A percentile compares a stretch with the other conserved stretches of the same genome.
These are phyloP conservation scores for Prunus mongolica DNA, from an alignment of 306 rosid species.

Conservation along the genomic window DNA sequence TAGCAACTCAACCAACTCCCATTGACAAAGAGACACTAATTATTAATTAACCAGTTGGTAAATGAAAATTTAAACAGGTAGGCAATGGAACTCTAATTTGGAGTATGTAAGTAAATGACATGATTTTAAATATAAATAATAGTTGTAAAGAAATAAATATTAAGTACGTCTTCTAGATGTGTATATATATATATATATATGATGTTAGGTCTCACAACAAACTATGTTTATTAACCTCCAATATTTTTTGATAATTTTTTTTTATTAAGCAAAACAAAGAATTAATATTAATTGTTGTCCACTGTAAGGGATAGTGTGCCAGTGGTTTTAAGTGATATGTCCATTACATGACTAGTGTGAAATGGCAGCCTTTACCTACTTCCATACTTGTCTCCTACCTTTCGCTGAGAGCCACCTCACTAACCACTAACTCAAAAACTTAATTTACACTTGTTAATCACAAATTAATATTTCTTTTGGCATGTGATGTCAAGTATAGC, in stretches of 20 bases:
- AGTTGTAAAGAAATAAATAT: background rate
- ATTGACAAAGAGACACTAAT: no score
- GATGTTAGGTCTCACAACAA: no score
- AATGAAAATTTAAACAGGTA: no score
- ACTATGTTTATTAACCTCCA: no score
- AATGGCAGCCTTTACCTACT: conserved; percentile 52
- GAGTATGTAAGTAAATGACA: no score
- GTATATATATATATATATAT: background rate
- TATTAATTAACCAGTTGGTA: no score
- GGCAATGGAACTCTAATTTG: no score
- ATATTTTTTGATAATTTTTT: no score
- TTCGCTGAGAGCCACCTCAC: conserved; percentile 48
- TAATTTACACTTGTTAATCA: conserved; percentile 5
- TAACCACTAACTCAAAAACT: conserved; percentile 37
- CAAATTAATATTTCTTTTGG: conserved; percentile 34
- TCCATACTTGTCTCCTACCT: conserved; percentile 36
- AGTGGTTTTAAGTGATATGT: conserved; percentile 51
- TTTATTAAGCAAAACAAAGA: no score
- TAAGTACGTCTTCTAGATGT: background rate
- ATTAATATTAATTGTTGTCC: conserved; percentile 12
- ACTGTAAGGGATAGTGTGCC: conserved; percentile 26
- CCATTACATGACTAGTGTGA: conserved; percentile 42
- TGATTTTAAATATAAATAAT: no score
- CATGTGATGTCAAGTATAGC: conserved; percentile 65
- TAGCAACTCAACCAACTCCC: no score